A percentile compares a stretch with the other conserved stretches of the same genome.
These are phyloP conservation scores for Oehlia diaphana DNA, from an alignment of 192 early-diverging fungal genomes.

Conservation along the genomic window DNA sequence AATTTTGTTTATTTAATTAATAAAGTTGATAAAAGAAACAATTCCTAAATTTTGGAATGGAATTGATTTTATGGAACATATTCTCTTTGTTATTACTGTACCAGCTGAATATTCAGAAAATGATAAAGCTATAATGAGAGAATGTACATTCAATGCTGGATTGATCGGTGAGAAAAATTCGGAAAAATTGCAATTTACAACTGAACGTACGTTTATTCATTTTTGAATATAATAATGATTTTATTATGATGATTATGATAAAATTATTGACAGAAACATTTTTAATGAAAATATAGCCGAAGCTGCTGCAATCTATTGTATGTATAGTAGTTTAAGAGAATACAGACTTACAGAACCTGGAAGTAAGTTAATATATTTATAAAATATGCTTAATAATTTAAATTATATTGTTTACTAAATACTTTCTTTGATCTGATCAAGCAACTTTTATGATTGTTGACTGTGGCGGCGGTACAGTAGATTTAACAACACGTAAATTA, in stretches of 20 bases:
- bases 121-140: background rate
- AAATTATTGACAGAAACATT: no score
- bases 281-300: background rate
- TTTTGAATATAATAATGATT: no score
- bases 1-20: no score
- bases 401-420: no score
- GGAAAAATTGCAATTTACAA: no score
- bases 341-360: background rate
- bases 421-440: background rate
- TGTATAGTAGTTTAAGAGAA: background rate
- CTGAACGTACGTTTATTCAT: no score
- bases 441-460: constrained; percentile 59
- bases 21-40: constrained; percentile 7
- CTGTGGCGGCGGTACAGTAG: constrained; percentile 59
- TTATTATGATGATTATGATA: no score
- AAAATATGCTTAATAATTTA: no score
- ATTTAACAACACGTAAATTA: constrained; percentile 42
- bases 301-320: constrained; percentile 11
- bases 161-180: background rate
- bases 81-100: background rate
- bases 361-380: background rate
- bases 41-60: background rate
- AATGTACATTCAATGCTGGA: background rate
- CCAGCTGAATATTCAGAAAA: background rate
- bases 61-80: background rate